phyloP scores from a whole-genome alignment of 805 yeast genomes.

The Starmerella kuoi region DNA sequence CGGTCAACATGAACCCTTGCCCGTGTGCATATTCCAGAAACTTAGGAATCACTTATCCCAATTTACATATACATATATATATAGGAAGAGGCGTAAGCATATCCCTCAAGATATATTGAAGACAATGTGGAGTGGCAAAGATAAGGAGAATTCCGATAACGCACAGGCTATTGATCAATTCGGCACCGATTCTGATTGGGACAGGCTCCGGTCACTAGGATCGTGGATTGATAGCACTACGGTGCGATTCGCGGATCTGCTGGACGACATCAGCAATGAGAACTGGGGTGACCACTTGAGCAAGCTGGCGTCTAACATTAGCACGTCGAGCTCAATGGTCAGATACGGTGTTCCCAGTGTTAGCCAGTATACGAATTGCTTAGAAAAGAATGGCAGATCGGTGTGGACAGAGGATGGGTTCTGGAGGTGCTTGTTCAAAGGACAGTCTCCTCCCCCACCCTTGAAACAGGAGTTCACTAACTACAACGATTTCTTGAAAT shows the following conservation, averaged over 20 bases:
- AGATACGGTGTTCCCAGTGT: conserved; percentile 46
- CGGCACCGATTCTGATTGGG: not conserved
- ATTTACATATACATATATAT: too few species aligned
- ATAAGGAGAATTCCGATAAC: too few species aligned
- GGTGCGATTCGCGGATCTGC: not conserved
- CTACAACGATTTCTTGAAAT: conserved; percentile 51
- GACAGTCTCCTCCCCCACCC: conserved; percentile 10
- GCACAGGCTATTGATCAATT: too few species aligned
- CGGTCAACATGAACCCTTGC: too few species aligned
- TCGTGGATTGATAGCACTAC: conserved; percentile 2
- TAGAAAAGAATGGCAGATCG: conserved; percentile 51
- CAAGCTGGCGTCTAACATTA: not conserved
- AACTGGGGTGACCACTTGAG: conserved; percentile 2
- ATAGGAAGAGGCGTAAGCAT: too few species aligned
- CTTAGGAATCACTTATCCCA: too few species aligned
- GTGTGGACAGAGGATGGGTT: conserved; percentile 77
- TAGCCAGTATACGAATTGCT: conserved; percentile 49
- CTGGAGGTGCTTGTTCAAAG: conserved; percentile 72
- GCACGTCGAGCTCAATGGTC: not conserved
- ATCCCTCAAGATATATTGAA: too few species aligned
- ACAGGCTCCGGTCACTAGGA: not conserved
- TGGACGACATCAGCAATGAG: not conserved
- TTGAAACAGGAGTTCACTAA: conserved; percentile 37
- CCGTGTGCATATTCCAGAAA: too few species aligned
- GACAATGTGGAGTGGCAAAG: too few species aligned